Conservation (phyloP, 768 basidiomycete genomes). For the Crassisporium funariophilum region DNA sequence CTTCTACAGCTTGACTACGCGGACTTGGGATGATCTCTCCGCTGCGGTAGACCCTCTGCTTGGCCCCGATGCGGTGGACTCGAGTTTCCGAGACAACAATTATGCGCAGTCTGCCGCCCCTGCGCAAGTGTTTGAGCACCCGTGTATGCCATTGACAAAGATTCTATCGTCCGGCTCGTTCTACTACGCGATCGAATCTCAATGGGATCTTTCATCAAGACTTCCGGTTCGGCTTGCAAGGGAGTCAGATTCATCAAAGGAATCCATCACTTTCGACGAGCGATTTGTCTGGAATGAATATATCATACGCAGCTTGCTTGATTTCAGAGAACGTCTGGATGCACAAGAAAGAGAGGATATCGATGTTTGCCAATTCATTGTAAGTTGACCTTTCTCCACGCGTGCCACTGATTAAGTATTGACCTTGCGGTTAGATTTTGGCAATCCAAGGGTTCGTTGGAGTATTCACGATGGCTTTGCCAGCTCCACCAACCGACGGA, state of each 20-base stretch:
- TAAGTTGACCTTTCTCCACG: conserved; percentile 42
- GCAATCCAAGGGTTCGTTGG: conserved; percentile 95
- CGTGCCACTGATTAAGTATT: conserved; percentile 10
- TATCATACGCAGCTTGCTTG: conserved; percentile 82
- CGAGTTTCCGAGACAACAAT: conserved; percentile 47
- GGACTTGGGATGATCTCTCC: conserved; percentile 80
- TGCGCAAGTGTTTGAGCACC: conserved; percentile 73
- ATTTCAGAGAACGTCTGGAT: conserved; percentile 83
- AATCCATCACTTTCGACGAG: conserved; percentile 70
- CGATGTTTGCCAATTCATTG: conserved; percentile 84
- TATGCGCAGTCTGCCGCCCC: conserved; percentile 48
- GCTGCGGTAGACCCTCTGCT: conserved; percentile 52
- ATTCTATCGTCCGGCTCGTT: conserved; percentile 91
- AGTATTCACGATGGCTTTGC: conserved; percentile 74
- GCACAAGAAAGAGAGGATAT: conserved; percentile 68
- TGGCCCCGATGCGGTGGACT: conserved; percentile 59
- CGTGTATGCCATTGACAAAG: conserved; percentile 86
- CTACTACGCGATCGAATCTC: conserved; percentile 82
- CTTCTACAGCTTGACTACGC: conserved; percentile 85
- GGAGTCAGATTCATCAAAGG: conserved; percentile 43
- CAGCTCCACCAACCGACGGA: conserved; percentile 75
- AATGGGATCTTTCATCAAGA: conserved; percentile 90
- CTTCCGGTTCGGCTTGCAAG: conserved; percentile 68
- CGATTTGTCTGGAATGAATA: conserved; percentile 97
- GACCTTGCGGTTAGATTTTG: conserved; percentile 55